These are phyloP conservation scores for Begonia loranthoides DNA, from an alignment of 306 rosid genomes.

Conservation along the genomic window DNA sequence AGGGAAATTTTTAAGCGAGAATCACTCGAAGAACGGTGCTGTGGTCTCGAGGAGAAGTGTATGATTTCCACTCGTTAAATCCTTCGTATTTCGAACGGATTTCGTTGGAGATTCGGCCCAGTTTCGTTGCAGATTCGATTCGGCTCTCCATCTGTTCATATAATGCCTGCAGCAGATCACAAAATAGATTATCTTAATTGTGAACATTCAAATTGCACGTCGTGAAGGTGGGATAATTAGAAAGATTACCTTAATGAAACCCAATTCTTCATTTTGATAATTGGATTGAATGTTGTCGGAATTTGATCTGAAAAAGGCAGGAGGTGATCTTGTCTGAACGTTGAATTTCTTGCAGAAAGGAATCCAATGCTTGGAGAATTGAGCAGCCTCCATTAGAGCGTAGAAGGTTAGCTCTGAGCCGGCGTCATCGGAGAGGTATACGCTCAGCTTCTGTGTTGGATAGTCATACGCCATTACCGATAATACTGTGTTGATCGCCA, in stretches of 20 bases:
- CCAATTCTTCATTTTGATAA: conserved; percentile 9
- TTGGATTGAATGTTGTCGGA: neutral
- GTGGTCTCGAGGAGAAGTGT: conserved; percentile 52
- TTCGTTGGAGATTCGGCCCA: conserved; percentile 41
- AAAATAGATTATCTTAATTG: no score
- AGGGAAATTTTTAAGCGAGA: no score
- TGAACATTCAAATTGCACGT: no score
- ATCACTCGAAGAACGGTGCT: conserved; percentile 54
- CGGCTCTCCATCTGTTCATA: conserved; percentile 52
- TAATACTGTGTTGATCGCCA: conserved; percentile 66
- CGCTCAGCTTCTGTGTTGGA: conserved; percentile 53
- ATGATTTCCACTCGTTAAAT: conserved; percentile 59
- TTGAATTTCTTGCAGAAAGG: conserved; percentile 55
- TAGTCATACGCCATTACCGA: conserved; percentile 74
- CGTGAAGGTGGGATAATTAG: no score
- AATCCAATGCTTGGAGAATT: conserved; percentile 70
- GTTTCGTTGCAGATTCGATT: conserved; percentile 26
- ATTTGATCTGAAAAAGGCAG: conserved; percentile 36
- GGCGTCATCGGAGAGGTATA: conserved; percentile 77
- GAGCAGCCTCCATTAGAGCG: conserved; percentile 50
- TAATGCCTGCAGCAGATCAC: conserved; percentile 26
- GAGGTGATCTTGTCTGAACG: conserved; percentile 63
- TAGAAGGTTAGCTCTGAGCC: conserved; percentile 51
- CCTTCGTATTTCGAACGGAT: conserved; percentile 22
- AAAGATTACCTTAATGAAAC: conserved; percentile 25